A percentile compares a stretch with the other conserved stretches of the same genome.
These are phyloP conservation scores for Entophlyctis luteolus DNA, from an alignment of 192 early-diverging fungal genomes.

Conservation along the genomic window DNA sequence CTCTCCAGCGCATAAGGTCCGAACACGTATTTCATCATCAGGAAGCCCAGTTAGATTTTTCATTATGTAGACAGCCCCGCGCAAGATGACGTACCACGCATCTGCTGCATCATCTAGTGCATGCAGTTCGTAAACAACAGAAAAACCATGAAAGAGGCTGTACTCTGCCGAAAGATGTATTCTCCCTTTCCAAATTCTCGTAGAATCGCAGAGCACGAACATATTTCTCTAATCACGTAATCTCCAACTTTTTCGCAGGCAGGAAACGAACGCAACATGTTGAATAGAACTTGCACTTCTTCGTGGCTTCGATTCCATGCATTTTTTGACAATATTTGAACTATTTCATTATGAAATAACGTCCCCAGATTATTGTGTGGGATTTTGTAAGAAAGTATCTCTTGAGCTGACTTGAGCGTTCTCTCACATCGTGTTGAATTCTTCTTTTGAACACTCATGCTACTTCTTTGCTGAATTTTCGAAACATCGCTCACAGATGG, in stretches of 20 bases:
- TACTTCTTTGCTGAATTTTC: no score
- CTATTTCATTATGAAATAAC: slow-evolving; percentile 17
- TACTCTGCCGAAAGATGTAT: slow-evolving; percentile 8
- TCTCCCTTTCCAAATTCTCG: not conserved
- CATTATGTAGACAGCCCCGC: not conserved
- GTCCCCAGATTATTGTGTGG: not conserved
- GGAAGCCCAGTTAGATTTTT: slow-evolving; percentile 4
- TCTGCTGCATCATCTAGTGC: slow-evolving; percentile 3
- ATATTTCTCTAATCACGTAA: slow-evolving; percentile 14
- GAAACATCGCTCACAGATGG: no score
- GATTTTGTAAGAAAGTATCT: slow-evolving; percentile 1
- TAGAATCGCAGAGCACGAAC: not conserved
- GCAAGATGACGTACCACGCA: slow-evolving; percentile 15
- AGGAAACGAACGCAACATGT: not conserved
- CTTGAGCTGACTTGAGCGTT: not conserved
- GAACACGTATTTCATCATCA: not conserved
- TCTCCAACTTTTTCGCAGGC: slow-evolving; percentile 18
- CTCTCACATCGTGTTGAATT: no score
- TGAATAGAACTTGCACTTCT: slow-evolving; percentile 13
- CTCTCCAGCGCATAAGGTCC: slow-evolving; percentile 2
- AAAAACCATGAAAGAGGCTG: not conserved
- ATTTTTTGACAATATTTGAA: slow-evolving; percentile 1
- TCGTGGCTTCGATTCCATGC: slow-evolving; percentile 2
- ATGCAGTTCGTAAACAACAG: not conserved
- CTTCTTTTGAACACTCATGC: no score